Evolutionary conservation across 2,329 filamentous ascomycete species (phyloP), one percentile per base, ranked within the genome.

Genomic region (Xylariaceae sp.): DNA sequence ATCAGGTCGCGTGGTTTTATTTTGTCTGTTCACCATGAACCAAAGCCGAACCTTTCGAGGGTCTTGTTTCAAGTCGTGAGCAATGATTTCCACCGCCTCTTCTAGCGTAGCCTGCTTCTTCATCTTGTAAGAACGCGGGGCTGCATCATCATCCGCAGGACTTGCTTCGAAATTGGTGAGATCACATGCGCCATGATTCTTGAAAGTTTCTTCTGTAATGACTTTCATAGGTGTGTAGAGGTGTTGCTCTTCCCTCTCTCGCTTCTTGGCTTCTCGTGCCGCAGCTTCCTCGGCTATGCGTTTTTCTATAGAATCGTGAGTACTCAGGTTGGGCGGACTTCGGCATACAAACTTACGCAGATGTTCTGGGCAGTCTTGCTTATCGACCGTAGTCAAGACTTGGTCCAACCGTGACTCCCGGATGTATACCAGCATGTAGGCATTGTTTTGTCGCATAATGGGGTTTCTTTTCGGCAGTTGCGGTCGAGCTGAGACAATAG

Each of bases 341-440:
- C 12, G 3, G 6, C 16, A 14, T 22, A 14, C 16, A 29, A 17
- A 69, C 76, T 70, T 76, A 85, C 82, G 84, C 41, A 97, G 80
- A 69, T 96, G 91, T 42, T 74, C 64, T 2, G 93, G 94, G 14
- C 90, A 88, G 58, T 95, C 85, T 2, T 86, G 78, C 53, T 85
- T 76, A n/a, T 79, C 77, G 29, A 93, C 86, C 0, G 83, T 80
- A 34, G 85, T 80, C 42, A 98, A 75, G 38, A 97, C 84, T 54
- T 87, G 77, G 60, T 95, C 87, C n/a, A 95, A 69, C 45, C 85
- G 81, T 41, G 85, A 86, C 64, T 95, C 88, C 37, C 93, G 85
- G 54, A 98, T 89, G 63, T 98, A 98, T 2, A 98, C 94, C 74
- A 98, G 70, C 93, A 98, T 98, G 74, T 98, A 98, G 5, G 93